Evolutionary conservation across 1,139 yeast genomes (phyloP), one percentile per base, ranked within the genome.

Genomic region (Pichia sp.): DNA sequence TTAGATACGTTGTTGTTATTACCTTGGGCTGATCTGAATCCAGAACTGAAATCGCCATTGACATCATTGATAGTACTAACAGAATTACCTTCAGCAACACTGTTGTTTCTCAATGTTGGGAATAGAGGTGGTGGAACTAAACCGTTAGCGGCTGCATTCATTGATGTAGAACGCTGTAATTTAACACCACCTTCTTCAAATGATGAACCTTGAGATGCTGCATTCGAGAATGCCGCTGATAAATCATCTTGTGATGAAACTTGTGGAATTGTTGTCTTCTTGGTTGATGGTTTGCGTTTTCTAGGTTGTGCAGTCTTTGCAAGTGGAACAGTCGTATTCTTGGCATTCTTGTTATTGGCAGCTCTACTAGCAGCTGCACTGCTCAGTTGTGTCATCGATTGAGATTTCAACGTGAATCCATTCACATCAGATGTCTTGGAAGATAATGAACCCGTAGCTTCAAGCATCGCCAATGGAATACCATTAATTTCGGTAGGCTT

Each of bases 401-500:
- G 44, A 20, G 22, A 17, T 31, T 15, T 34, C 17, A 24, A 30
- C 28, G 40, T 37, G 32, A 33, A 35, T 9, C 22, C 10, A 32
- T 38, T 21, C 20, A 39, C 17, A 40, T 40, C 20, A 20, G 37
- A n/a, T 21, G 36, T 28, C 30, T 47, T 30, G 12, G 22, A 33
- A 12, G 44, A 30, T 33, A 81, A 71, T 52, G 88, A 81, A 3
- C 94, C 95, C 0, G 93, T 85, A 11, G 90, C 89, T 50, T 84
- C 90, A 36, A 86, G 73, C 87, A 85, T 83, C 3, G 87, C 77
- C 37, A 85, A 66, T 2, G 95, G 94, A 42, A 86, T 85, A 54
- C 95, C 95, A 59, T 85, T 85, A 53, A 86, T 86, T 58, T 81
- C 85, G 28, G 79, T 69, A 2, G 85, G 85, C 53, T 73, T 75